Evolutionary conservation across 2,329 filamentous ascomycete species (phyloP).

Genomic region (Hypoxylon sp.): DNA sequence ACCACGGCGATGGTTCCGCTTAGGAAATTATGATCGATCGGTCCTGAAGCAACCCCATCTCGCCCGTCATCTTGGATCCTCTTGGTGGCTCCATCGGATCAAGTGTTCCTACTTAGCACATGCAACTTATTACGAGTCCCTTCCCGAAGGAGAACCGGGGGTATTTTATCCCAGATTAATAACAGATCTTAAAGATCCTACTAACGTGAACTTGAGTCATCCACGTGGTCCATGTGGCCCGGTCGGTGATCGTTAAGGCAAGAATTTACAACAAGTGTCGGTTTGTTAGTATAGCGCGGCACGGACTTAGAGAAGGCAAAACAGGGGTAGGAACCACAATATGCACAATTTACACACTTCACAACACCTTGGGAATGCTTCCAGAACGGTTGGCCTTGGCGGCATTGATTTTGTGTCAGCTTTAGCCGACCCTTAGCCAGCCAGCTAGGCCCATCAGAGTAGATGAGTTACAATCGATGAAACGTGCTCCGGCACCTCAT

Average conservation of each 20-base stretch:
- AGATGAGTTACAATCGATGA: conserved; percentile 33
- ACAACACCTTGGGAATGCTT: conserved; percentile 25
- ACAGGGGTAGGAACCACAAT: conserved; percentile 1
- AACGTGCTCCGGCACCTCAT: conserved; percentile 32
- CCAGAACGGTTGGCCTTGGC: conserved; percentile 33
- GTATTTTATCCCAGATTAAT: conserved; percentile 18
- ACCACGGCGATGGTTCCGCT: conserved; percentile 18
- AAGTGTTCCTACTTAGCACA: conserved; percentile 27
- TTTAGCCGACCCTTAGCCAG: conserved; percentile 35
- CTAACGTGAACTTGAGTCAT: conserved; percentile 5
- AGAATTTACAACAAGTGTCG: conserved; percentile 6
- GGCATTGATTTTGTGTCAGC: conserved; percentile 13
- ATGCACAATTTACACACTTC: conserved; percentile 10
- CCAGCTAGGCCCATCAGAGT: conserved; percentile 16
- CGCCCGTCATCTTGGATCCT: conserved; percentile 28
- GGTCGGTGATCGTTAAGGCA: conserved; percentile 16
- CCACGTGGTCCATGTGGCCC: conserved; percentile 20
- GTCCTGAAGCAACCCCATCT: conserved; percentile 23
- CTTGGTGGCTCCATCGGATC: conserved; percentile 29
- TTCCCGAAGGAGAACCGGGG: conserved; percentile 35
- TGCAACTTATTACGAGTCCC: conserved; percentile 15
- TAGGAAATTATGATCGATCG: conserved; percentile 42
- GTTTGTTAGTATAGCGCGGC: conserved; percentile 5
- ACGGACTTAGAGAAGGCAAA: background rate
- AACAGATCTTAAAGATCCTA: conserved; percentile 37